Percentiles rank a stretch among this genome's conserved stretches.
These are phyloP conservation scores for Entonaema liquescens DNA, from an alignment of 495 filamentous ascomycete species.

Conservation along the genomic window DNA sequence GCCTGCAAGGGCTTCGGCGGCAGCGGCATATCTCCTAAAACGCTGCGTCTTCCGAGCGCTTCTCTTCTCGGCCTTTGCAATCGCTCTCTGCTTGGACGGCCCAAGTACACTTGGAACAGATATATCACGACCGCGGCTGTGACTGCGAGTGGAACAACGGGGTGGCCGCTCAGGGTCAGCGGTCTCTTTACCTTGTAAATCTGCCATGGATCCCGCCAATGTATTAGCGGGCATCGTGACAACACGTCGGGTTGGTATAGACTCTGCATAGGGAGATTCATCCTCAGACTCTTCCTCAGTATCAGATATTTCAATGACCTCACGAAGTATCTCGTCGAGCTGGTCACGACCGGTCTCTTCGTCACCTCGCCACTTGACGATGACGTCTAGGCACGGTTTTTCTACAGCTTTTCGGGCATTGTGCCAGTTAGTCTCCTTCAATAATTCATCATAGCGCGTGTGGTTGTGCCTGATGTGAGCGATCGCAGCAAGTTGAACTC, in stretches of 20 bases:
- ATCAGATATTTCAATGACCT: conserved; percentile 84
- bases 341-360: conserved; percentile 78
- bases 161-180: conserved; percentile 15
- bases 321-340: conserved; percentile 80
- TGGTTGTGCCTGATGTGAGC: conserved; percentile 88
- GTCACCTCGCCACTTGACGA: conserved; percentile 89
- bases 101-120: conserved; percentile 15
- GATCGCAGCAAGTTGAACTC: conserved; percentile 82
- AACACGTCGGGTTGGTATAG: conserved; percentile 8
- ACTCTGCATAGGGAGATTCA: conserved; percentile 47
- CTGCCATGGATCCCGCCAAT: conserved; percentile 8
- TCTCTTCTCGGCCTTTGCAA: conserved; percentile 36
- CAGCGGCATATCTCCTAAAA: conserved; percentile 48
- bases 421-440: conserved; percentile 69
- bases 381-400: conserved; percentile 70
- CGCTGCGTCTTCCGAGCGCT: conserved; percentile 43
- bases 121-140: conserved; percentile 32
- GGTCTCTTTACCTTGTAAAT: conserved; percentile 2
- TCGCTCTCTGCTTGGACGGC: conserved; percentile 24
- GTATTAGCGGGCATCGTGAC: conserved; percentile 36
- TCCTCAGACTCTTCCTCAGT: conserved; percentile 73
- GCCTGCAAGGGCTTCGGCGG: conserved; percentile 44
- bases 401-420: conserved; percentile 78
- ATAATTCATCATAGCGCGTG: conserved; percentile 83
- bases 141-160: not conserved